Conservation (phyloP, 208 protist genomes). For the Leishmania martiniquensis region DNA sequence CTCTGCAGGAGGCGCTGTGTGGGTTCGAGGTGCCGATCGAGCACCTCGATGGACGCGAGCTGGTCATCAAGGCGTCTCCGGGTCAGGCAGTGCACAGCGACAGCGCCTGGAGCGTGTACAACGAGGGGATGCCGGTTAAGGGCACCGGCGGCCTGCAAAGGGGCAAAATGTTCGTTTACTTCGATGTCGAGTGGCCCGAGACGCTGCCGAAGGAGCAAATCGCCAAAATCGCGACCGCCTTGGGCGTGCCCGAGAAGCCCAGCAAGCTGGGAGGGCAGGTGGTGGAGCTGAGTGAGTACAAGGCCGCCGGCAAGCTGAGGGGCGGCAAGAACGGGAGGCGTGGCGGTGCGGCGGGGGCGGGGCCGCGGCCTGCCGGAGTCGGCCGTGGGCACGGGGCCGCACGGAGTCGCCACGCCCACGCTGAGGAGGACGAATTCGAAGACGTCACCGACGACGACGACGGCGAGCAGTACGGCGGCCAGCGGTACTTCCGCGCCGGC, state of each 20-base stretch:
- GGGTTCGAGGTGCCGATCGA: conserved; percentile 89
- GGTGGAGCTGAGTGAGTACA: conserved; percentile 48
- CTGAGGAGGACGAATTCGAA: conserved; percentile 45
- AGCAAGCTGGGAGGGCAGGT: conserved; percentile 67
- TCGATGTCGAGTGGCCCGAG: conserved; percentile 87
- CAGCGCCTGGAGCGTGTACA: conserved; percentile 66
- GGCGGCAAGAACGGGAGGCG: conserved; percentile 26
- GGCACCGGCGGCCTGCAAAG: conserved; percentile 72
- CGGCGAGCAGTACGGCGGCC: conserved; percentile 33
- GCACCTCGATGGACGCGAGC: conserved; percentile 88
- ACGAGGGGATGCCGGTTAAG: conserved; percentile 92
- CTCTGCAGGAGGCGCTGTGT: conserved; percentile 94
- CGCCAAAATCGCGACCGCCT: conserved; percentile 41
- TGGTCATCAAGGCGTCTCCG: conserved; percentile 65
- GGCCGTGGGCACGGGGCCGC: conserved; percentile 2
- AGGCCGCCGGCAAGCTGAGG: conserved; percentile 14
- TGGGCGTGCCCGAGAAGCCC: conserved; percentile 41
- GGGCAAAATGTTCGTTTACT: conserved; percentile 85
- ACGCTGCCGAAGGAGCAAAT: conserved; percentile 43
- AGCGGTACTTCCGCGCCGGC: conserved; percentile 25
- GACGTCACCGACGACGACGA: conserved; percentile 41
- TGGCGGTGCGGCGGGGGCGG: conserved; percentile 4
- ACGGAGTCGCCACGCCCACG: neutral
- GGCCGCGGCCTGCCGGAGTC: conserved; percentile 8
- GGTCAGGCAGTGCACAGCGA: conserved; percentile 85